Evolutionary conservation across 768 basidiomycete genomes (phyloP).

Genomic region (Jaapia argillacea): DNA sequence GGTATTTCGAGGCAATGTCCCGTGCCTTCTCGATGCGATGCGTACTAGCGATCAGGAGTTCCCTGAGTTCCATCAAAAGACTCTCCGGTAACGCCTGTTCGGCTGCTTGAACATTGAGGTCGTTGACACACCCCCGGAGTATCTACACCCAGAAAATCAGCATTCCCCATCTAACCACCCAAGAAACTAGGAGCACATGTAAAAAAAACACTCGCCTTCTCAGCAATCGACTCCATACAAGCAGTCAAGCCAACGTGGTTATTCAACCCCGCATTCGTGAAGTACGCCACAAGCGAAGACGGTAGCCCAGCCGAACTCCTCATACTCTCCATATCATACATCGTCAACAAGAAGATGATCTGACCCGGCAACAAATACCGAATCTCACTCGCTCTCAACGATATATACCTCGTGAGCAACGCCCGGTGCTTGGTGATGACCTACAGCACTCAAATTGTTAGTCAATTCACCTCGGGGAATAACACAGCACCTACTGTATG

Average conservation of each 20-base stretch:
- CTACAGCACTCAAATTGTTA: slow-evolving; percentile 25
- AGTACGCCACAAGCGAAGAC: slow-evolving; percentile 78
- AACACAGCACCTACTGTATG: slow-evolving; percentile 42
- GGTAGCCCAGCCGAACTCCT: slow-evolving; percentile 73
- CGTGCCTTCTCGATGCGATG: slow-evolving; percentile 78
- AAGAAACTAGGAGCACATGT: slow-evolving; percentile 1
- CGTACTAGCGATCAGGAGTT: slow-evolving; percentile 69
- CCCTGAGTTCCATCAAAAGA: slow-evolving; percentile 64
- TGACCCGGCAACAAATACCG: slow-evolving; percentile 73
- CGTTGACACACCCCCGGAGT: slow-evolving; percentile 62
- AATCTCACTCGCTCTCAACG: slow-evolving; percentile 56
- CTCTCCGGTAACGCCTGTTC: slow-evolving; percentile 66
- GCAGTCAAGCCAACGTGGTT: slow-evolving; percentile 50
- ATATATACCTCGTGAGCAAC: slow-evolving; percentile 54
- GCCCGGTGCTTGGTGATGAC: slow-evolving; percentile 60
- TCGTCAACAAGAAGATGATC: slow-evolving; percentile 72
- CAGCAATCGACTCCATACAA: slow-evolving; percentile 82
- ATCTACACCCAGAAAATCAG: too few species aligned
- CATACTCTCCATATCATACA: slow-evolving; percentile 85
- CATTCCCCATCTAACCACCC: too few species aligned
- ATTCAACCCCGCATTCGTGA: slow-evolving; percentile 81
- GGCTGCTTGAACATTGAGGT: slow-evolving; percentile 64
- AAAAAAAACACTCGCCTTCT: slow-evolving; percentile 44
- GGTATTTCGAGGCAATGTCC: slow-evolving; percentile 72
- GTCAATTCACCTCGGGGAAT: not conserved